Base-by-base conservation (phyloP, 2,329 filamentous ascomycete species). In the Fusarium subtropicale region DNA sequence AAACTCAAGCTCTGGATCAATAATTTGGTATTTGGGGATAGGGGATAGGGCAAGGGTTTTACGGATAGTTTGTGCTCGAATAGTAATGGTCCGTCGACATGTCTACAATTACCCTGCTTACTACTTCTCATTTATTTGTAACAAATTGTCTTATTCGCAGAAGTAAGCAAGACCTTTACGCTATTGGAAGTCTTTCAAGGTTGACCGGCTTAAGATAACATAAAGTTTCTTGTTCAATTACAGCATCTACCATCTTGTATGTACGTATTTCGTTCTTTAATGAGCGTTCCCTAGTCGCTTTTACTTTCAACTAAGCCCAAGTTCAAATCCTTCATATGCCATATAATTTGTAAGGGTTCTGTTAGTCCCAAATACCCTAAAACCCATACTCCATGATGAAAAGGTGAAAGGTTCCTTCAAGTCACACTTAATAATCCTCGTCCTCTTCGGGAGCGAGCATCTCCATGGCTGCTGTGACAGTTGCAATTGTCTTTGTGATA, bases 1-100 rank as follows among this genome's bases (percentile, higher is more conserved):
- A 70, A 34, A 71, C 48, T 26, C 66, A 69, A 26, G 62, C 63
- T 10, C 34, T 69, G 38, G 56, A 71, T 54, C 66, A 69, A 15
- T 70, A 42, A 22, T 20, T 12, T 20, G 18, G 36, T 28, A 8
- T 33, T 26, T 10, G 13, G 36, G 28, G 9, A n/a, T 42, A 42
- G 13, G 36, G 28, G 9, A n/a, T 42, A 53, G 6, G 8, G n/a
- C 15, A 53, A n/a, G 36, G 26, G 50, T 31, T 22, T 22, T 22
- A 22, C 20, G 3, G 20, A 22, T 22, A 22, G 20, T 22, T 22
- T 22, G 20, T 22, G 20, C 20, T 22, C 20, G 20, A 22, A 22
- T 22, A 22, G 20, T 22, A 22, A 22, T 22, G 20, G 20, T 22
- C 20, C 20, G 20, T 22, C 20, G 20, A 22, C 20, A 22, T 22